Conservation (phyloP, 495 filamentous ascomycete species). For the Penicillium canescens region DNA sequence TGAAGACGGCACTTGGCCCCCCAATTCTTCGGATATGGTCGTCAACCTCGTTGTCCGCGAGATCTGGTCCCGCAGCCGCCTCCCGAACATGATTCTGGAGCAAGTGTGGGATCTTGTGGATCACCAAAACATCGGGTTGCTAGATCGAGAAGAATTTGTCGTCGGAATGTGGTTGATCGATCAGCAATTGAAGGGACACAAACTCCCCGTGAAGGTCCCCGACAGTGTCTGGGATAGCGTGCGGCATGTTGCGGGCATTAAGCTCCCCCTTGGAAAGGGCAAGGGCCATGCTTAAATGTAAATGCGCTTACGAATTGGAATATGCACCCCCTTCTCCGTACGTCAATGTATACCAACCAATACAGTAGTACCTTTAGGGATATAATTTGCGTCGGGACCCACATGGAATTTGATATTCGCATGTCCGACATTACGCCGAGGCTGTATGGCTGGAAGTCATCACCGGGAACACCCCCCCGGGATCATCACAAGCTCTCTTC, state of each 20-base stretch:
- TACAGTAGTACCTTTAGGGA: no score
- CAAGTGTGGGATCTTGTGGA: constrained; percentile 90
- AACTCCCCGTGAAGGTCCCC: constrained; percentile 75
- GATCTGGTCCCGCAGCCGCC: constrained; percentile 77
- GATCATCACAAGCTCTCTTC: no score
- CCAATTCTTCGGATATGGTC: constrained; percentile 53
- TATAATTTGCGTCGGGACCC: neutral
- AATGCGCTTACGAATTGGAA: neutral
- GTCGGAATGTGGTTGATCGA: constrained; percentile 96
- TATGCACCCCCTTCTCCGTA: neutral
- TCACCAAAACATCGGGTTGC: constrained; percentile 52
- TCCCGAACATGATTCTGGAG: constrained; percentile 66
- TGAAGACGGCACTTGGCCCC: constrained; percentile 22
- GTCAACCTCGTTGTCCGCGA: constrained; percentile 80
- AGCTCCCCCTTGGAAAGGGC: constrained; percentile 18
- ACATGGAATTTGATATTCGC: neutral
- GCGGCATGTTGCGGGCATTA: constrained; percentile 52
- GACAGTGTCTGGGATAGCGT: constrained; percentile 90
- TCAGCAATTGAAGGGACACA: constrained; percentile 82
- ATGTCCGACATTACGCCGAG: neutral
- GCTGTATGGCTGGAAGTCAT: neutral
- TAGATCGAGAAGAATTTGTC: constrained; percentile 83
- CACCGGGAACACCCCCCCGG: neutral
- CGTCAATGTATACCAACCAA: no score
- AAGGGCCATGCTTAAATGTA: constrained; percentile 4